Conservation (phyloP, 257 asterid species). For the Penstemon barbatus region DNA sequence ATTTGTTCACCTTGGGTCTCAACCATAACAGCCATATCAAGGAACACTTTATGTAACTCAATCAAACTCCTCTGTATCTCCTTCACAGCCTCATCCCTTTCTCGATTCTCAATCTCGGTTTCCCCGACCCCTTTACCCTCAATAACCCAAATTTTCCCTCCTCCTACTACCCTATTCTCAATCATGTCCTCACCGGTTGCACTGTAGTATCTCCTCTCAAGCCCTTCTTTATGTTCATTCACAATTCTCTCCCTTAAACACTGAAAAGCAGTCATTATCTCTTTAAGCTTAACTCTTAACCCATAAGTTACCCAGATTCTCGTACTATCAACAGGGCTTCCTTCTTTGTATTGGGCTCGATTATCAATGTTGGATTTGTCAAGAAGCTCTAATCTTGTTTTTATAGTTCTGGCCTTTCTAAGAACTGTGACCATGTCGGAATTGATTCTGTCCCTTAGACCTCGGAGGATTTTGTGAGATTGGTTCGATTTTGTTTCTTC, state of each 20-base stretch:
- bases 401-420: slow-evolving; percentile 59
- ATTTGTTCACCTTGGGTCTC: slow-evolving; percentile 75
- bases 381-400: slow-evolving; percentile 58
- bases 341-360: slow-evolving; percentile 43
- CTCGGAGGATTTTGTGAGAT: slow-evolving; percentile 57
- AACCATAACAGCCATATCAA: slow-evolving; percentile 87
- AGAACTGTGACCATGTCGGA: slow-evolving; percentile 60
- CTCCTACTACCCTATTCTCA: slow-evolving; percentile 50
- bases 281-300: slow-evolving; percentile 56
- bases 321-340: slow-evolving; percentile 61
- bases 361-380: slow-evolving; percentile 58
- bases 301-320: slow-evolving; percentile 71
- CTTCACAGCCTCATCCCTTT: slow-evolving; percentile 62
- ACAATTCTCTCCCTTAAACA: slow-evolving; percentile 54
- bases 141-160: slow-evolving; percentile 26
- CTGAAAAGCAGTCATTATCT: slow-evolving; percentile 71
- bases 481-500: slow-evolving; percentile 51
- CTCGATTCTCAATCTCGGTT: slow-evolving; percentile 47
- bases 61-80: slow-evolving; percentile 69
- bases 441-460: slow-evolving; percentile 61
- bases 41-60: slow-evolving; percentile 75
- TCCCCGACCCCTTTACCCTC: slow-evolving; percentile 51
- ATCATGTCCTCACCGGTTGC: slow-evolving; percentile 57
- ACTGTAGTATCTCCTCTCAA: slow-evolving; percentile 44
- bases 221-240: slow-evolving; percentile 57